Evolutionary conservation across 75 land plant genomes (phyloP), one percentile per base, ranked within the genome.

Genomic region (Larix kaempferi): DNA sequence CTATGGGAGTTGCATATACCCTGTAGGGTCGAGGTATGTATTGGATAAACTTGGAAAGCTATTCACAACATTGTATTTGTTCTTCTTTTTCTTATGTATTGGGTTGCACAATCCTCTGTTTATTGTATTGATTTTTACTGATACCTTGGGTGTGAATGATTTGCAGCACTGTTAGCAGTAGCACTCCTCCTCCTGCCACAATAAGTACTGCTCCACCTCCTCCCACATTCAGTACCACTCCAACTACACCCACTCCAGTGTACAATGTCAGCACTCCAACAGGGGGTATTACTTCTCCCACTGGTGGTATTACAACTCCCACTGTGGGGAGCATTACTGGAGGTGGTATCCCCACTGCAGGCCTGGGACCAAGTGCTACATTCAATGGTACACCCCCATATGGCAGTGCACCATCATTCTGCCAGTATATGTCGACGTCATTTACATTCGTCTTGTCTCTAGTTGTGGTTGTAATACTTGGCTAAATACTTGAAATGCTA

Each of bases 131-230:
- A 39, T 19, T 0, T 41, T 11, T 69, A 69, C 39, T 41, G 25
- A 37, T 44, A 69, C 52, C 49, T 19, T 44, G 49, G 49, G 13
- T 65, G 8, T 39, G 52, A 39, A n/a, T 69, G 37, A n/a, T 39
- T 21, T 69, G 75, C 75, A 73, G 75, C 75, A 73, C 75, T 14
- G 21, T 44, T 6, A 41, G 57, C 57, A 73, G 25, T 0, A 72
- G 23, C 3, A 49, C 74, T 2, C 75, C 75, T 22, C 7, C n/a
- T 11, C 49, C 57, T 4, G 17, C 75, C 14, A 19, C 75, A 1
- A 73, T 27, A 5, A 55, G 21, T 6, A n/a, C 26, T 52, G n/a
- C 17, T 12, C 22, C 57, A 0, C 26, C 75, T 12, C 61, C 61
- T n/a, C 19, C 61, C 3, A 17, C 61, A 59, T 19, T 19, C 7